These are phyloP conservation scores for Niveomyces coronatus DNA, from an alignment of 2,329 filamentous ascomycete genomes.

Conservation along the genomic window DNA sequence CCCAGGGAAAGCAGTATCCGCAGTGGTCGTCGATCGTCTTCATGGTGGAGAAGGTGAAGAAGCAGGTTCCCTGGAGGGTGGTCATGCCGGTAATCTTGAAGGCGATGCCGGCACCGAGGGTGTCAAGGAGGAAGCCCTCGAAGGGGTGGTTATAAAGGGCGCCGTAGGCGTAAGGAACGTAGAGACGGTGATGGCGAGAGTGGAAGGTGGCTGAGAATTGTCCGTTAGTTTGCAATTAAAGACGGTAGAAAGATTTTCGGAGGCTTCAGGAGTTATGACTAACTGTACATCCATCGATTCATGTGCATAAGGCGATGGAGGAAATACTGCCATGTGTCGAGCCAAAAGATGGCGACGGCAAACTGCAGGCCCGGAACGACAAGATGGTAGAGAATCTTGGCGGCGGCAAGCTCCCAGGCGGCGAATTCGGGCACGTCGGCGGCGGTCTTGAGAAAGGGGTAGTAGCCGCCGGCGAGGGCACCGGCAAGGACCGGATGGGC, in stretches of 20 bases:
- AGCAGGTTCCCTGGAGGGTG: slow-evolving; percentile 76
- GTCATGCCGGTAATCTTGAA: slow-evolving; percentile 78
- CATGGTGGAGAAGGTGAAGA: slow-evolving; percentile 81
- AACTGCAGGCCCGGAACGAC: slow-evolving; percentile 71
- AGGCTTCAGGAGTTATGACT: slow-evolving; percentile 43
- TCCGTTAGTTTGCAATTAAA: too few species aligned
- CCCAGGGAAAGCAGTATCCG: slow-evolving; percentile 91
- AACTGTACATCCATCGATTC: slow-evolving; percentile 95
- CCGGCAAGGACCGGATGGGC: slow-evolving; percentile 67
- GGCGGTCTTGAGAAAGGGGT: slow-evolving; percentile 58
- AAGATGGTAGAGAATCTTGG: slow-evolving; percentile 70
- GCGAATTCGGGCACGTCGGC: slow-evolving; percentile 65
- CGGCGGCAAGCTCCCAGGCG: slow-evolving; percentile 66
- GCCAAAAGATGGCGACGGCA: slow-evolving; percentile 57
- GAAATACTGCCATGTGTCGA: slow-evolving; percentile 99
- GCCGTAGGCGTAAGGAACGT: slow-evolving; percentile 95
- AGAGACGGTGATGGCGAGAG: slow-evolving; percentile 89
- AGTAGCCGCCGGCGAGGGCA: slow-evolving; percentile 68
- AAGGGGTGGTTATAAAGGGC: slow-evolving; percentile 95
- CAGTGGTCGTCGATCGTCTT: slow-evolving; percentile 98
- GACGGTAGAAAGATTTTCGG: not conserved
- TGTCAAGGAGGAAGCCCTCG: slow-evolving; percentile 90
- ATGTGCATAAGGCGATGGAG: slow-evolving; percentile 93
- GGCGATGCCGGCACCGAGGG: slow-evolving; percentile 70
- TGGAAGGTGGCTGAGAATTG: slow-evolving; percentile 63